Conservation (phyloP, 2,329 filamentous ascomycete species). For the Simplicillium sp. region DNA sequence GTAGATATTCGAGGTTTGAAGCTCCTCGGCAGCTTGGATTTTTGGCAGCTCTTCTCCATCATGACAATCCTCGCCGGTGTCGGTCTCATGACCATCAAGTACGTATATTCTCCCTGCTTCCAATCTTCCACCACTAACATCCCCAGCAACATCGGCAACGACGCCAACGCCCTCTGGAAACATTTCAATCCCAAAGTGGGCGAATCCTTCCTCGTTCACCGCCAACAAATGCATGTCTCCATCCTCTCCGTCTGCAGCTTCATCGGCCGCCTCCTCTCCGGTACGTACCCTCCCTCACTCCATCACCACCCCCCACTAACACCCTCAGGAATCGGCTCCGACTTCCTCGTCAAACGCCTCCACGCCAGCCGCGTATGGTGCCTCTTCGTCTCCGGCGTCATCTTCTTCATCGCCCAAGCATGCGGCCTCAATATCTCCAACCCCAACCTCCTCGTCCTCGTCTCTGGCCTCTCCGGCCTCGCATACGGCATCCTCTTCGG, state of each 20-base stretch:
- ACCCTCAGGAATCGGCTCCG: constrained; percentile 68
- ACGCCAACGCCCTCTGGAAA: constrained; percentile 79
- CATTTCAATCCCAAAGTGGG: constrained; percentile 67
- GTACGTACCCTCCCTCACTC: constrained; percentile 32
- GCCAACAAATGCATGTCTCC: constrained; percentile 86
- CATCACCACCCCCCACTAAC: constrained; percentile 8
- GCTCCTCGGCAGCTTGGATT: constrained; percentile 63
- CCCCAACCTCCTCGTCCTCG: constrained; percentile 64
- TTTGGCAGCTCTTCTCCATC: constrained; percentile 83
- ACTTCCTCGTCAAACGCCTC: constrained; percentile 75
- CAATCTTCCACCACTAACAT: too few species aligned
- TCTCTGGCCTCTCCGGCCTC: constrained; percentile 77
- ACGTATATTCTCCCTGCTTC: constrained; percentile 24
- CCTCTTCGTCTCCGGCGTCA: constrained; percentile 62
- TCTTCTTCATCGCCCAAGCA: constrained; percentile 75
- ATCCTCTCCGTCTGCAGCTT: constrained; percentile 89
- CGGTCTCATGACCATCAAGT: constrained; percentile 99
- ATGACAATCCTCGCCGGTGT: constrained; percentile 89
- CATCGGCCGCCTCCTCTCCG: constrained; percentile 66
- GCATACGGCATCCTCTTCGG: constrained; percentile 93
- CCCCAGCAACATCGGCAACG: constrained; percentile 83
- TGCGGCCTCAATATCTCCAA: constrained; percentile 66
- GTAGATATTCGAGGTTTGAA: constrained; percentile 83
- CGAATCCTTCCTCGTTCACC: constrained; percentile 66
- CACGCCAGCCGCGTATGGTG: constrained; percentile 86